Base-by-base conservation (phyloP, 768 basidiomycete genomes). In the Ramaria sp. region DNA sequence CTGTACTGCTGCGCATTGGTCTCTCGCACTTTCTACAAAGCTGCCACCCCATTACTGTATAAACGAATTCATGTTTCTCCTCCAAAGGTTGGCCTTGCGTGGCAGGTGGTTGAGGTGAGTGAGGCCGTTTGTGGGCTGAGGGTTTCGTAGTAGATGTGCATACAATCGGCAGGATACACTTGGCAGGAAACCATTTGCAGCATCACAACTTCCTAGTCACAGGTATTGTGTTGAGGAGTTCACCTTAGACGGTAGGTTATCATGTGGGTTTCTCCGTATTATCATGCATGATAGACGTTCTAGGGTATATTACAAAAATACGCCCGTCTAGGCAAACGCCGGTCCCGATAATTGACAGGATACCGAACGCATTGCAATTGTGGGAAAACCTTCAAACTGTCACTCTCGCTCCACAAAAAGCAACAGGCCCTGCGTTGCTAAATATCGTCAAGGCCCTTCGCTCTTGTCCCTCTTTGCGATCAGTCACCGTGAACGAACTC, bases 41-140 rank as follows among this genome's bases (percentile, higher is more conserved):
- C 68, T 8, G 72, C 77, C 7, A 71, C 76, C 13, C 66, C 62
- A 22, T 50, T 77, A 18, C 70, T 82, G 0, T 81, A 81, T 57
- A 60, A 62, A 15, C 62, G 63, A 18, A 72, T 79, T 8, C 65
- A 73, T n/a, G 60, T 77, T 39, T 67, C 71, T 3, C 74, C 75
- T 24, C 61, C 59, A 13, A 67, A 67, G 42, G 60, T 52, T 15
- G 48, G 34, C 15, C 30, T 32, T 32, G 48, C 48, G 36, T 50
- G 48, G 32, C 62, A 57, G 20, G 61, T 64, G 15, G 63, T 74
- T 10, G 64, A 73, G 59, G 57, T 75, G 56, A 68, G 66, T 58
- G 28, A 16, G 5, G 65, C 32, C 5, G 22, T 24, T 8, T 48
- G 5, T 24, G 71, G 56, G 64, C 59, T 48, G 67, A 69, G 9